Conservation (phyloP, 2,329 filamentous ascomycete genomes). For the Hymenoscyphus fraxineus region DNA sequence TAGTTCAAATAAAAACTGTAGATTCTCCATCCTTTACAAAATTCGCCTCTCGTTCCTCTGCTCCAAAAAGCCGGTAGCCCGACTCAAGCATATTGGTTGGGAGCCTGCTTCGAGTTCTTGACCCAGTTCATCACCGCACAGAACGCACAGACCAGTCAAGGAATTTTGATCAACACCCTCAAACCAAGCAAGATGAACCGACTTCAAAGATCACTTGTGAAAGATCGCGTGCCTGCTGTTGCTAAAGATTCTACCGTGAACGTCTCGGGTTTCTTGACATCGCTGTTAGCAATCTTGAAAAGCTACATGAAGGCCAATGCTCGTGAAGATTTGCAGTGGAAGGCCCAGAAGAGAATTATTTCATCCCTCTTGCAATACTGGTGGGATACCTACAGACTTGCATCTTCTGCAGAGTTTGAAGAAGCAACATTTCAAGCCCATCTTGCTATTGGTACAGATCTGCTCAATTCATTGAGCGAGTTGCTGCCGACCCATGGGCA, state of each 20-base stretch:
- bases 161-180: conserved; percentile 44
- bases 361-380: conserved; percentile 49
- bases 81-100: conserved; percentile 44
- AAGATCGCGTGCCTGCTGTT: conserved; percentile 51
- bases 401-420: conserved; percentile 48
- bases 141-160: conserved; percentile 40
- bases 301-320: conserved; percentile 41
- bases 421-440: conserved; percentile 64
- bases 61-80: conserved; percentile 39
- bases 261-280: conserved; percentile 48
- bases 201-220: conserved; percentile 56
- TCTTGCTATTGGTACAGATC: conserved; percentile 41
- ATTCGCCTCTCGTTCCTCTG: conserved; percentile 49
- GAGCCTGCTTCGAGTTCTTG: conserved; percentile 49
- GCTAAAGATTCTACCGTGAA: conserved; percentile 59
- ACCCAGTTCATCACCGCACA: conserved; percentile 43
- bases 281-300: conserved; percentile 41
- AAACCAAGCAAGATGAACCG: conserved; percentile 51
- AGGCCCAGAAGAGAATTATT: conserved; percentile 38
- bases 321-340: conserved; percentile 31
- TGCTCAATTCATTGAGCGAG: conserved; percentile 16
- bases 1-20: conserved; percentile 37
- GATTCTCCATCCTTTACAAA: conserved; percentile 58
- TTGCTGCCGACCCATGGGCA: background rate
- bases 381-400: conserved; percentile 49